Evolutionary conservation across 2,329 filamentous ascomycete species (phyloP), one percentile per base, ranked within the genome.

Genomic region (Zymoseptoria ardabiliae): DNA sequence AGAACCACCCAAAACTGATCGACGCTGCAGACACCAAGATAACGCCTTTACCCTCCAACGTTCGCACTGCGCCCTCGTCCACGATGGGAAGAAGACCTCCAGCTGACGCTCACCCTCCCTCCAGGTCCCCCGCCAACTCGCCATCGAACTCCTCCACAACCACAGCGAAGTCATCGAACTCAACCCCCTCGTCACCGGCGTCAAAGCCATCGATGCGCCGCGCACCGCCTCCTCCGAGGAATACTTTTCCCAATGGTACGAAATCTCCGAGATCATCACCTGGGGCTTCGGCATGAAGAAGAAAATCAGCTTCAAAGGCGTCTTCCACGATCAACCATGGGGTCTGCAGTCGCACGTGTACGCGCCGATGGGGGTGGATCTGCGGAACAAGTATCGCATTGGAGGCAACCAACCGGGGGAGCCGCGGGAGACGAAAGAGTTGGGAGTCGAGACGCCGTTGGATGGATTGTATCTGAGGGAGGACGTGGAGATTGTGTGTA

Each of bases 241-340:
- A 73, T 89, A 81, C 74, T 89, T 87, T 74, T 84, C 84, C 63
- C 87, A 86, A 28, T 89, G 86, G 86, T 89, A 89, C 72, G 85
- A 89, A 73, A 88, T 89, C 69, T 81, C 77, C 59, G 81, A 89
- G 77, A 81, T 85, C 67, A 85, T 89, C 61, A 85, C 88, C 70
- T 83, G 85, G 66, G 75, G 88, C 5, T 86, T 86, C 0, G 86
- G 86, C 35, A 75, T 88, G 58, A 86, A 86, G 65, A 84, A 78
- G 73, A 78, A 83, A 69, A 86, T 89, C 73, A 80, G 78, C 53
- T 89, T 89, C 75, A 87, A 84, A 61, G 86, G 84, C 61, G 87
- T 85, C 69, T 89, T 89, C 71, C 86, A 89, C 69, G 81, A 89
- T 71, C 83, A 88, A 78, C 84, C 86, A 2, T 88, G 85, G 82